These are phyloP conservation scores for Fusarium brevicatenulatum DNA, from an alignment of 2,329 filamentous ascomycete species.

Conservation along the genomic window DNA sequence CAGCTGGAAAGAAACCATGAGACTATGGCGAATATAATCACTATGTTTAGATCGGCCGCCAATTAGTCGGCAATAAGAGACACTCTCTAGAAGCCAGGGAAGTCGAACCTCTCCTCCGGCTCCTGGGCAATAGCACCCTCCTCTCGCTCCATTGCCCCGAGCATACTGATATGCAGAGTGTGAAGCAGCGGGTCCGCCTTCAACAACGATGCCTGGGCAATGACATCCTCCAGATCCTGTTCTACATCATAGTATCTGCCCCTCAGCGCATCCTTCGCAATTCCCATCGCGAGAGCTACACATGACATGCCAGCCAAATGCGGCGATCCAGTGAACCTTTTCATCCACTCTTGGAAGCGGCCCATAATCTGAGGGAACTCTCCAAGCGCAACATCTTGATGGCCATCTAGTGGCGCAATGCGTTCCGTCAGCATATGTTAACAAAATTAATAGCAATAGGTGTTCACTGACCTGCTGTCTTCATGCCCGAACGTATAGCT, in stretches of 20 bases:
- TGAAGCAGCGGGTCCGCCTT: neutral
- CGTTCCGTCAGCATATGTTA: neutral
- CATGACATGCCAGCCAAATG: neutral
- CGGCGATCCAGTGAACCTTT: neutral
- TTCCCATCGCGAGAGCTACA: neutral
- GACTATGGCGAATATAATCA: too few relatives aligned
- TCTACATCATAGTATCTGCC: neutral
- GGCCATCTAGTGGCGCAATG: rapidly evolving
- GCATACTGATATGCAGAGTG: neutral
- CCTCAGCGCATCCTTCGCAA: neutral
- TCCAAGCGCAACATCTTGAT: neutral
- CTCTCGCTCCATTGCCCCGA: neutral
- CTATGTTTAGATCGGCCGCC: too few relatives aligned
- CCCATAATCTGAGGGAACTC: neutral
- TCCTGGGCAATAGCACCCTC: rapidly evolving
- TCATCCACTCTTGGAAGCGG: neutral
- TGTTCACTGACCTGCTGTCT: neutral
- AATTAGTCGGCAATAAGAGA: too few relatives aligned
- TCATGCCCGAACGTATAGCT: neutral
- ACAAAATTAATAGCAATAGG: rapidly evolving
- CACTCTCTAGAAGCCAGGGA: neutral
- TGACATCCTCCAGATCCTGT: neutral
- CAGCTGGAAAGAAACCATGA: too few relatives aligned
- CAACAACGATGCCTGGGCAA: rapidly evolving
- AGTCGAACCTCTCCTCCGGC: neutral